Conservation (phyloP, 1,284 basidiomycete species). For the Cryptococcus hybrid region DNA sequence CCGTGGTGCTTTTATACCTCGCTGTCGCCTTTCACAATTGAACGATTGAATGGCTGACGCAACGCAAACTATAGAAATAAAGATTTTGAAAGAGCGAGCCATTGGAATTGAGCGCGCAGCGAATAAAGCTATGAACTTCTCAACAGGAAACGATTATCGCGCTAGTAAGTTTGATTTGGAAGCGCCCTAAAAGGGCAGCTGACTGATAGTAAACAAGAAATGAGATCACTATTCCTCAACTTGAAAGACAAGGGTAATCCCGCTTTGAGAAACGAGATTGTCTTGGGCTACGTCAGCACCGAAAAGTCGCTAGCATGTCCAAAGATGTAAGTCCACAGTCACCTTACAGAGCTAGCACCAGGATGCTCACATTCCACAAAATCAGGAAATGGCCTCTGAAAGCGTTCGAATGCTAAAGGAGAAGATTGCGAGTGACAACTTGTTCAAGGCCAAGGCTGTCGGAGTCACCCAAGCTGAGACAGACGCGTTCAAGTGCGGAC, state of each 20-base stretch:
- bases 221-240: constrained; percentile 87
- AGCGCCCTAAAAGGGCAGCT: neutral
- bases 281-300: constrained; percentile 71
- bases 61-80: constrained; percentile 31
- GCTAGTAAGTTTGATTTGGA: constrained; percentile 35
- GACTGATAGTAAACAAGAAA: constrained; percentile 58
- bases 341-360: neutral
- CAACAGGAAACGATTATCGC: constrained; percentile 49
- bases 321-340: constrained; percentile 60
- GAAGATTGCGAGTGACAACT: constrained; percentile 80
- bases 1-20: neutral
- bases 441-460: constrained; percentile 89
- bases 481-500: constrained; percentile 93
- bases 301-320: constrained; percentile 73
- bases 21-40: neutral
- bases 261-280: constrained; percentile 74
- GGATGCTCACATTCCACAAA: neutral
- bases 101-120: constrained; percentile 51
- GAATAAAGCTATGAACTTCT: constrained; percentile 37
- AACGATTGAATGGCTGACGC: neutral
- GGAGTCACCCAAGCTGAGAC: constrained; percentile 91
- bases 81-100: constrained; percentile 50
- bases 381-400: constrained; percentile 92
- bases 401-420: constrained; percentile 79
- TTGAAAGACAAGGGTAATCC: constrained; percentile 96